Evolutionary conservation across 495 filamentous ascomycete species (phyloP).

Genomic region (Parathielavia hyrcaniae): DNA sequence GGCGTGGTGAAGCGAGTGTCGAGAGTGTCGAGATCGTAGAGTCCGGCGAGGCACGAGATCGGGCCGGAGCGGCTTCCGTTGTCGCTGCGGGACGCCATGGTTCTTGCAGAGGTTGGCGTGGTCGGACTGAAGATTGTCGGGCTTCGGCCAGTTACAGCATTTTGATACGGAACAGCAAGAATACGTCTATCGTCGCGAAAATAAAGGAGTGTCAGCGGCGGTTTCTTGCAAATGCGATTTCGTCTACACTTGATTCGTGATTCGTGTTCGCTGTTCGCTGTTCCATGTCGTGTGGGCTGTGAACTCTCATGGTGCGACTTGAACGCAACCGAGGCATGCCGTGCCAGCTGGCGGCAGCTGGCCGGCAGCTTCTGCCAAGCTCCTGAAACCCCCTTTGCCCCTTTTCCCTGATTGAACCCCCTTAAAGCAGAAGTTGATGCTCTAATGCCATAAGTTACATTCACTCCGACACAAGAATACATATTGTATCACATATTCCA

Average conservation of each 20-base stretch:
- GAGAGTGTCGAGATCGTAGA: conserved; percentile 85
- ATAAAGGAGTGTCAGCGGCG: conserved; percentile 7
- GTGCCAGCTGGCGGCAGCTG: background rate
- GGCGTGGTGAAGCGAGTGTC: conserved; percentile 84
- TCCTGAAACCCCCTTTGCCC: conserved; percentile 1
- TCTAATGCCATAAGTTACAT: too few relatives aligned
- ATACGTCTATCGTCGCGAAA: background rate
- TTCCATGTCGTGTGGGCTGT: background rate
- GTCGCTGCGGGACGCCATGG: conserved; percentile 14
- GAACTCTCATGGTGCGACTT: too few relatives aligned
- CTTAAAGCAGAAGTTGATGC: too few relatives aligned
- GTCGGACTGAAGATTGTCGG: background rate
- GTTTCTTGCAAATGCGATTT: background rate
- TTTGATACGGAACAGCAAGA: background rate
- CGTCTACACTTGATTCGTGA: background rate
- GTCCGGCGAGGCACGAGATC: conserved; percentile 37
- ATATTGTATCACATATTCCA: too few relatives aligned
- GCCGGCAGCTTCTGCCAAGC: background rate
- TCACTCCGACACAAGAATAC: too few relatives aligned
- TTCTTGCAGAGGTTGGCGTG: background rate
- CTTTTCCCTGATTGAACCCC: too few relatives aligned
- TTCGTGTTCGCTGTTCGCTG: too few relatives aligned
- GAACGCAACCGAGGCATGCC: background rate
- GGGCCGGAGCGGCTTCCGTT: conserved; percentile 11
- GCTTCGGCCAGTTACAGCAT: background rate